These are phyloP conservation scores for Cicer arietinum DNA, from an alignment of 306 rosid species.

Conservation along the genomic window DNA sequence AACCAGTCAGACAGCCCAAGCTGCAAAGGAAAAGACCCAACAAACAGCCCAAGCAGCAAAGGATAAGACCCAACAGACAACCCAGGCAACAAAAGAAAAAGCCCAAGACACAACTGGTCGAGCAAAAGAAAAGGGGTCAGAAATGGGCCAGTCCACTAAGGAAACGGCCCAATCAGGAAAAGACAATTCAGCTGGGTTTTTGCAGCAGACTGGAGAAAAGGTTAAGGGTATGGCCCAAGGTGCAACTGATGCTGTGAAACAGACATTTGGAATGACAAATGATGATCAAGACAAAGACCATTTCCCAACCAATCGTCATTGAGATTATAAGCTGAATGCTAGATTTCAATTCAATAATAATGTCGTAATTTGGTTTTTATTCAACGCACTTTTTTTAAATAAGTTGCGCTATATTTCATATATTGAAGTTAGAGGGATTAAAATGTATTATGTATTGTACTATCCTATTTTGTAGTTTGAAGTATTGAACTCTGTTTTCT, in stretches of 20 bases:
- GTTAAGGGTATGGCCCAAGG: constrained; percentile 61
- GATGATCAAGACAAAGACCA: constrained; percentile 7
- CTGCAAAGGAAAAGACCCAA: constrained; percentile 41
- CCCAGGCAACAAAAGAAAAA: constrained; percentile 47
- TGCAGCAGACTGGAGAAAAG: constrained; percentile 67
- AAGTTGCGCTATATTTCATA: no score
- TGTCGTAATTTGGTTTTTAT: no score
- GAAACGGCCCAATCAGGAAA: constrained; percentile 48
- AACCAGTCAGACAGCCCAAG: constrained; percentile 42
- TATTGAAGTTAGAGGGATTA: no score
- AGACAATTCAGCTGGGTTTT: constrained; percentile 47
- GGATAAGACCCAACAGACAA: constrained; percentile 35
- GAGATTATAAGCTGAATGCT: no score
- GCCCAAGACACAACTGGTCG: constrained; percentile 35
- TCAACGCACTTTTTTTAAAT: no score
- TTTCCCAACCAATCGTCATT: not conserved
- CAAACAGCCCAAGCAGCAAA: constrained; percentile 36
- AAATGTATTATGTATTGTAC: no score
- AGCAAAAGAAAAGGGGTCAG: constrained; percentile 41
- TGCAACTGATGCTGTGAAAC: constrained; percentile 55
- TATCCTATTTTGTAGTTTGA: no score
- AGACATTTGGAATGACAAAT: constrained; percentile 61
- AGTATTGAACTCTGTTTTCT: no score
- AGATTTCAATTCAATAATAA: no score
- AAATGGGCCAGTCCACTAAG: constrained; percentile 43